Conservation (phyloP, 768 basidiomycete species). For the Russula brevipes region DNA sequence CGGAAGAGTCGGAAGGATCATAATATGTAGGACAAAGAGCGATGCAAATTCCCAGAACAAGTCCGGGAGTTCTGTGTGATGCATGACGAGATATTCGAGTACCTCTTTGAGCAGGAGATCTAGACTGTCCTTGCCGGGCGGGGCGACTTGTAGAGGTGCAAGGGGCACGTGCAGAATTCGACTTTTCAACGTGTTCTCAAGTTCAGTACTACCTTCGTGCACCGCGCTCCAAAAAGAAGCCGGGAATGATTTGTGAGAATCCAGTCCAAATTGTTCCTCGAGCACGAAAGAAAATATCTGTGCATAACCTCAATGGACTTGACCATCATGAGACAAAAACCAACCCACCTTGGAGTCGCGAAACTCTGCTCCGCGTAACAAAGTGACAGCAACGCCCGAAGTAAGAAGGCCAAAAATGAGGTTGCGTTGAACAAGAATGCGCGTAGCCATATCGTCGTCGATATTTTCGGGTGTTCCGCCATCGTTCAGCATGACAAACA, state of each 20-base stretch:
- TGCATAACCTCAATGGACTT: neutral
- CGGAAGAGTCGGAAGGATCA: slow-evolving; percentile 21
- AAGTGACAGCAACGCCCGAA: slow-evolving; percentile 46
- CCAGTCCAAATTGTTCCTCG: slow-evolving; percentile 30
- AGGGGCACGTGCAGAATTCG: slow-evolving; percentile 4
- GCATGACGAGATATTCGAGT: slow-evolving; percentile 10
- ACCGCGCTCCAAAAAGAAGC: slow-evolving; percentile 25
- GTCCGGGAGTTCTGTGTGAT: neutral
- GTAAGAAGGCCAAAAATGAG: slow-evolving; percentile 48
- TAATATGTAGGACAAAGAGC: slow-evolving; percentile 19
- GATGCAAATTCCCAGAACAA: slow-evolving; percentile 19
- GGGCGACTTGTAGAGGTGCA: neutral
- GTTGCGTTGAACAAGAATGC: slow-evolving; percentile 43
- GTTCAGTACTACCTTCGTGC: slow-evolving; percentile 12
- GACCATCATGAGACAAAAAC: neutral
- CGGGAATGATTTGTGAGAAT: slow-evolving; percentile 21
- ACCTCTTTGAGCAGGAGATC: slow-evolving; percentile 7
- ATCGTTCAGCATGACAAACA: slow-evolving; percentile 60
- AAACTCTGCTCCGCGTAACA: slow-evolving; percentile 52
- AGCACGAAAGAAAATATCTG: slow-evolving; percentile 61
- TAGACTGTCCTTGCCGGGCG: neutral
- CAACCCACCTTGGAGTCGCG: slow-evolving; percentile 56
- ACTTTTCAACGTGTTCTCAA: slow-evolving; percentile 8
- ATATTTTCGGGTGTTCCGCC: slow-evolving; percentile 35
- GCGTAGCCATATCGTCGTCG: slow-evolving; percentile 24